Evolutionary conservation across 139 green algal genomes (phyloP), one percentile per base, ranked within the genome.

Genomic region (Desmodesmus armatus): DNA sequence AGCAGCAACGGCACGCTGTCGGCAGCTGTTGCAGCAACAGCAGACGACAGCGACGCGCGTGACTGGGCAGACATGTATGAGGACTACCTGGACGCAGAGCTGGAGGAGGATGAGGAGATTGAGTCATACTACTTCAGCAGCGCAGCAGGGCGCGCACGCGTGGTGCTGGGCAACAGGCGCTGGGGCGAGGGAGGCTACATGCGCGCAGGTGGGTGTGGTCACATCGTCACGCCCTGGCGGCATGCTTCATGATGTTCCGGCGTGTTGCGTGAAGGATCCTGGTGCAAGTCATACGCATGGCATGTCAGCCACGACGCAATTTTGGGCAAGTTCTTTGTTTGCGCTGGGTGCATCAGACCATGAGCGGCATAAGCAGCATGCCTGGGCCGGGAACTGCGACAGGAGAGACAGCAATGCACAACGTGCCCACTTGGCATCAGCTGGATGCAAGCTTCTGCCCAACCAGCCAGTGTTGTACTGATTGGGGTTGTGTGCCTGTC

Each of bases 151-250:
- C 62, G 83, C 9, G 92, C 90, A 0, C 92, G 90, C 25, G 91
- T 96, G 63, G 87, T 91, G 62, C 73, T 98, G 25, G 95, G 95
- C 72, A 98, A 98, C 85, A 88, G 95, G 33, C 89, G 95, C 21
- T 95, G 92, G 82, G 95, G 95, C 13, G 91, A 95, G 73, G 91
- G 90, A 41, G 92, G 92, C 11, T 94, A 83, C 85, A 90, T 95
- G 82, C 87, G 91, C 29, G 76, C 76, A 82, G 76, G 76, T 82
- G 53, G 0, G 73, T 19, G 11, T n/a, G n/a, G n/a, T n/a, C n/a
- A n/a, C n/a, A n/a, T n/a, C n/a, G n/a, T n/a, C n/a, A n/a, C n/a
- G n/a, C n/a, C n/a, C n/a, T n/a, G n/a, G n/a, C n/a, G n/a, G n/a
- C n/a, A n/a, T n/a, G n/a, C n/a, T n/a, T n/a, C n/a, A n/a, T n/a